Conservation (phyloP, 1,139 yeast genomes). For the Geotrichum bryndzae region DNA sequence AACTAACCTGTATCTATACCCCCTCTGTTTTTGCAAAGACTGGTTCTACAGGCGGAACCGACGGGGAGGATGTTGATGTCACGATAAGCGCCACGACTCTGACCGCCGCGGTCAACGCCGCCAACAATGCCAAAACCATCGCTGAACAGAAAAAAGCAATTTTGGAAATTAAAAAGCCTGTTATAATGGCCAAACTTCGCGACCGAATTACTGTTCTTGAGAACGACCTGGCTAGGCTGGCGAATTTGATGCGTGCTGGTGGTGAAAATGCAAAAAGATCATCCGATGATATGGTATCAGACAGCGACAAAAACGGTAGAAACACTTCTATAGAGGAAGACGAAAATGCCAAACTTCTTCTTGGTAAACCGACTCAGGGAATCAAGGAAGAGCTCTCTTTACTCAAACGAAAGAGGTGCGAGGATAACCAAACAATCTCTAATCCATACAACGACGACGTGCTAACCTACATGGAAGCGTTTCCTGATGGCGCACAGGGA, state of each 20-base stretch:
- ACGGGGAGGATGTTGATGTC: background rate
- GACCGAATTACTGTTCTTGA: slow-evolving; percentile 13
- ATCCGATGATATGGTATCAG: background rate
- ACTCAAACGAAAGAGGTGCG: background rate
- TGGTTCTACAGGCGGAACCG: background rate
- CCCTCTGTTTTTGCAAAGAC: slow-evolving; percentile 2
- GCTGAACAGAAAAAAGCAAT: slow-evolving; percentile 6
- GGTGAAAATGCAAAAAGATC: background rate
- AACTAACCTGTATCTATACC: slow-evolving; percentile 39
- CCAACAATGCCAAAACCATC: slow-evolving; percentile 8
- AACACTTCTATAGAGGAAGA: background rate
- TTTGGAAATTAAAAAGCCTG: slow-evolving; percentile 10
- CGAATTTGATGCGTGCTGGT: slow-evolving; percentile 9
- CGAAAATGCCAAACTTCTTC: background rate
- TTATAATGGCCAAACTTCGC: slow-evolving; percentile 9
- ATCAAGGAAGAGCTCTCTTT: background rate
- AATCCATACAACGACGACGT: background rate
- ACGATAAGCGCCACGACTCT: background rate
- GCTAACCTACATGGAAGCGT: background rate
- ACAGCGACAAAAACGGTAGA: background rate
- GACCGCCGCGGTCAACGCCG: slow-evolving; percentile 1
- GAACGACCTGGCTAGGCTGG: slow-evolving; percentile 9
- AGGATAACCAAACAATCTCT: background rate
- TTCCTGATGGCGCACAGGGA: background rate
- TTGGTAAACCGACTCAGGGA: background rate